phyloP scores from a whole-genome alignment of 805 yeast genomes.

The Schwanniomyces vanrijiae region DNA sequence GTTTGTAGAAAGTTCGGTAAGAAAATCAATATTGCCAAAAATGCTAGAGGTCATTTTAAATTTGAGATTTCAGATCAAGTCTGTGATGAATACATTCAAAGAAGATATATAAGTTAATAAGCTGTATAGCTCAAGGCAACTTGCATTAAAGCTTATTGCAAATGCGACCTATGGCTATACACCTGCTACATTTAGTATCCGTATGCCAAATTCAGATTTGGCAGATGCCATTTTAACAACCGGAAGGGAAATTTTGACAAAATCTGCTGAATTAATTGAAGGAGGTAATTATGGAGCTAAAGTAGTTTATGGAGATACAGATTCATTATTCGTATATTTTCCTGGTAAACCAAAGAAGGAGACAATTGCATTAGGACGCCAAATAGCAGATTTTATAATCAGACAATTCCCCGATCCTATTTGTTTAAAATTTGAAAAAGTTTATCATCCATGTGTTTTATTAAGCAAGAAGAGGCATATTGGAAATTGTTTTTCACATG shows the following conservation, averaged over 20 bases:
- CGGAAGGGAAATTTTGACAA: constrained; percentile 80
- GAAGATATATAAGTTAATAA: constrained; percentile 49
- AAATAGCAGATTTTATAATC: constrained; percentile 67
- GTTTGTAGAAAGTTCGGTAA: constrained; percentile 62
- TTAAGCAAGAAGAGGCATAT: constrained; percentile 86
- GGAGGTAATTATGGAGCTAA: constrained; percentile 72
- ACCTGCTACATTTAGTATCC: constrained; percentile 90
- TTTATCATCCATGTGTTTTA: constrained; percentile 82
- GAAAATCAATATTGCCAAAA: constrained; percentile 75
- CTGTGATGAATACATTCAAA: constrained; percentile 58
- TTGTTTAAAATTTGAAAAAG: constrained; percentile 84
- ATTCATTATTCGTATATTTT: constrained; percentile 84
- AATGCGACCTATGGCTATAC: constrained; percentile 96
- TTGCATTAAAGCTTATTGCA: constrained; percentile 86
- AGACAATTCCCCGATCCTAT: constrained; percentile 75
- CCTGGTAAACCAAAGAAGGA: constrained; percentile 79
- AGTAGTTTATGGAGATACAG: constrained; percentile 97
- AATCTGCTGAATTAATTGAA: constrained; percentile 71
- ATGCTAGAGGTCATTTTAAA: constrained; percentile 84
- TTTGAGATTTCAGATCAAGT: constrained; percentile 75
- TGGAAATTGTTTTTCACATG: constrained; percentile 73
- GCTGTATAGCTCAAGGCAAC: constrained; percentile 71
- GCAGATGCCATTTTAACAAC: constrained; percentile 94
- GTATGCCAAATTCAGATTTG: constrained; percentile 95
- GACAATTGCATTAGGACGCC: constrained; percentile 74